Evolutionary conservation across 306 rosid genomes (phyloP).

Genomic region (Prunus mume): DNA sequence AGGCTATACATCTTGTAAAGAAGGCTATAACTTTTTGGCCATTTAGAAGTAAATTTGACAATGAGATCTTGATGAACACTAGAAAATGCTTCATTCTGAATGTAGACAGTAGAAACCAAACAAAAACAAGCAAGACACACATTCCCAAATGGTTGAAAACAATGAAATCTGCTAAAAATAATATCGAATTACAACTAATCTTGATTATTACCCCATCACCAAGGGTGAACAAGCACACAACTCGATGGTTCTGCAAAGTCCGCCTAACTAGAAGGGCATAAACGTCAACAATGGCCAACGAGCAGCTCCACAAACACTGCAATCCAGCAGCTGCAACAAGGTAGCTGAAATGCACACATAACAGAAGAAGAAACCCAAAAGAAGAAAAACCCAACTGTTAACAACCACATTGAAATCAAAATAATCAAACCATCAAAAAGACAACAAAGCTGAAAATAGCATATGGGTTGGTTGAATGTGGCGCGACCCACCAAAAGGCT

Average conservation of each 20-base stretch:
- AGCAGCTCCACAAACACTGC: constrained; percentile 73
- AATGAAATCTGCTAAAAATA: not conserved
- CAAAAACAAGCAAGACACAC: not conserved
- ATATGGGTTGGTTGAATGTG: not conserved
- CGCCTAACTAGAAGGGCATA: constrained; percentile 81
- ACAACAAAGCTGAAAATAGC: not conserved
- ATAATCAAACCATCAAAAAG: not conserved
- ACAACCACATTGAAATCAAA: not conserved
- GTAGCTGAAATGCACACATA: constrained; percentile 52
- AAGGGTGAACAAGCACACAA: constrained; percentile 61
- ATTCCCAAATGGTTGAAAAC: not conserved
- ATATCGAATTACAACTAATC: constrained; percentile 15
- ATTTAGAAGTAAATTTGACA: not conserved
- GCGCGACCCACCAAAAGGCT: constrained; percentile 63
- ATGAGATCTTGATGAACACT: not conserved
- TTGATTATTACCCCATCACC: constrained; percentile 79
- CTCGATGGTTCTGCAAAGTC: constrained; percentile 60
- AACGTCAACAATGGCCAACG: constrained; percentile 62
- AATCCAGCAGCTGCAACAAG: constrained; percentile 82
- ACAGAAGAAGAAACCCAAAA: constrained; percentile 9
- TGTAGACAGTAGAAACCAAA: not conserved
- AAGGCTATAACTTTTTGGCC: not conserved
- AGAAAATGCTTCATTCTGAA: not conserved
- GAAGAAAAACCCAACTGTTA: not conserved
- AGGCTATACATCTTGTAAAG: not conserved